A percentile compares a stretch with the other conserved stretches of the same genome.
Conservation (phyloP, 805 yeast genomes). For the Pichia heedii region DNA sequence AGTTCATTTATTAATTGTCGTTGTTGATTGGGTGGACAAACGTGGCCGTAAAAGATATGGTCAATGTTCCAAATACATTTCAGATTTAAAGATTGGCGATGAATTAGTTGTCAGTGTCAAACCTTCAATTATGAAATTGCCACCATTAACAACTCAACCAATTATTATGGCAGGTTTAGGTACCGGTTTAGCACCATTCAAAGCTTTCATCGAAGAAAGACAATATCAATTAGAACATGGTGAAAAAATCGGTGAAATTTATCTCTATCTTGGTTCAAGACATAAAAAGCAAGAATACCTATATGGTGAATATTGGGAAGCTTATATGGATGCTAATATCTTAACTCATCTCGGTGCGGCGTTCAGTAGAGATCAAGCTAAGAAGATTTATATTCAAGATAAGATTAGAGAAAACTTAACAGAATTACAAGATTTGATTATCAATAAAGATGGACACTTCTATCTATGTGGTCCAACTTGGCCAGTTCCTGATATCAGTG, state of each 20-base stretch:
- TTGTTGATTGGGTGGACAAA: constrained; percentile 90
- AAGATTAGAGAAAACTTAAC: constrained; percentile 70
- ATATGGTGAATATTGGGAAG: constrained; percentile 97
- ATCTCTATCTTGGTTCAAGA: constrained; percentile 85
- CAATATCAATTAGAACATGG: constrained; percentile 90
- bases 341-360: constrained; percentile 96
- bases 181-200: constrained; percentile 97
- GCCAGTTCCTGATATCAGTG: constrained; percentile 97
- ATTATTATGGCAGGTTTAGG: constrained; percentile 96
- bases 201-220: constrained; percentile 94
- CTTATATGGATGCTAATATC: constrained; percentile 83
- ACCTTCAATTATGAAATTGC: constrained; percentile 95
- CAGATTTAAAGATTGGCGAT: constrained; percentile 69
- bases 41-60: constrained; percentile 83
- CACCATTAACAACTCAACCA: constrained; percentile 79
- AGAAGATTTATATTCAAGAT: constrained; percentile 93
- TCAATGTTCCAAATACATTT: constrained; percentile 85
- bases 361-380: constrained; percentile 93
- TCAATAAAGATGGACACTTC: constrained; percentile 74
- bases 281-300: constrained; percentile 92
- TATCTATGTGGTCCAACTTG: constrained; percentile 98
- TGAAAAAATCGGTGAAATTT: constrained; percentile 77
- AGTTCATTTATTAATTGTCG: constrained; percentile 85
- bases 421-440: constrained; percentile 72
- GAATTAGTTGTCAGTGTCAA: constrained; percentile 91